Evolutionary conservation across 75 land plant genomes (phyloP), one percentile per base, ranked within the genome.

Genomic region (Ceratopteris richardii): DNA sequence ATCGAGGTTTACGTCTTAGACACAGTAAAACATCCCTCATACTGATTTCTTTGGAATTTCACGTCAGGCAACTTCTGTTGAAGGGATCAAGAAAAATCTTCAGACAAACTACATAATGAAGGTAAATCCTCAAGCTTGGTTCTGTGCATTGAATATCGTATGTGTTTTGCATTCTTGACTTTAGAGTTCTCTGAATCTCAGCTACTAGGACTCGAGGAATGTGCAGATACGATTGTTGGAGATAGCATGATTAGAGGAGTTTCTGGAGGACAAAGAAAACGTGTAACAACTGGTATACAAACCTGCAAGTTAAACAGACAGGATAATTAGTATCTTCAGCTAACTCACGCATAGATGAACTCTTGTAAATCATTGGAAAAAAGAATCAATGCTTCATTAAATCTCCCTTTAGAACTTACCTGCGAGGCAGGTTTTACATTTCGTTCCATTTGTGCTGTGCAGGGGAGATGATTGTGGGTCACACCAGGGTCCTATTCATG

Each of bases 221-320:
- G 67, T 65, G 61, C 61, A 7, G 67, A 65, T 25, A 65, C 67
- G 14, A 54, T 65, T 14, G 67, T 65, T 31, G 67, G 67, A 14
- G 67, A 65, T 29, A 36, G 55, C 44, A 65, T 65, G 67, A 41
- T 62, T 1, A 24, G 67, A 16, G 67, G 67, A 40, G 55, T 65
- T 2, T 65, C 67, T 22, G 67, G 58, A n/a, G 67, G 67, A 14
- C 67, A 65, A 25, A 61, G 21, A 41, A 65, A 65, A 31, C 58
- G 67, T 36, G 59, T 65, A 1, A 65, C 67, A n/a, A 65, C 67
- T 6, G 67, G 74, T 71, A 48, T n/a, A 5, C 50, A 46, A 5
- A 46, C 50, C 18, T 46, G 50, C 50, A 46, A 33, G 9, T 33
- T 9, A 33, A 33, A 33, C 3, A 33, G 37, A n/a, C n/a, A n/a